These are phyloP conservation scores for Niebla homalea DNA, from an alignment of 495 filamentous ascomycete species.

Conservation along the genomic window DNA sequence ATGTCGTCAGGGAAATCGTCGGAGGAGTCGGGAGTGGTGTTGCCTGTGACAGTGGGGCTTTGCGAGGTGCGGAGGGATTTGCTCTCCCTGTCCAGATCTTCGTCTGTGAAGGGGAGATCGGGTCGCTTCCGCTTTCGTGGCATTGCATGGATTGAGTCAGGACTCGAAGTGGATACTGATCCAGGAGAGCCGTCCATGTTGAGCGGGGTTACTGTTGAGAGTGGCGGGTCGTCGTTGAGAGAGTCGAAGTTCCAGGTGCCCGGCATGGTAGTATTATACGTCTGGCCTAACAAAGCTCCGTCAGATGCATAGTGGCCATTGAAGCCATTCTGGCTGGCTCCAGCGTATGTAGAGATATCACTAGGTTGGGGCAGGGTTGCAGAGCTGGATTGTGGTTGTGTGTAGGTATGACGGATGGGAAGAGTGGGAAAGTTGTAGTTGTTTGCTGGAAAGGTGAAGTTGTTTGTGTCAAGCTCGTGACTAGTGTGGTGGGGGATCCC, in stretches of 20 bases:
- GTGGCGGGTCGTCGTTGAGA: neutral
- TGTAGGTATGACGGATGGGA: neutral
- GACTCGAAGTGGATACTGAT: slow-evolving; percentile 7
- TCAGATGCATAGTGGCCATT: slow-evolving; percentile 10
- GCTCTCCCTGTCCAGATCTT: neutral
- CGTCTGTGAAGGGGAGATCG: slow-evolving; percentile 5
- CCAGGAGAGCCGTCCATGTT: neutral
- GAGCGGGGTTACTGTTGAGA: neutral
- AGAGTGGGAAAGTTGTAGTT: neutral
- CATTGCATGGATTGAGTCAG: slow-evolving; percentile 19
- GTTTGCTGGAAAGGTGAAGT: neutral
- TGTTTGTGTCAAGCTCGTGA: neutral
- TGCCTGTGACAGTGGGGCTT: slow-evolving; percentile 19
- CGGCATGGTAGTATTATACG: neutral
- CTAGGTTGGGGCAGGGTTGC: neutral
- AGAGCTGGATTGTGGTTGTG: slow-evolving; percentile 5
- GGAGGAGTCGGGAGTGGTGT: slow-evolving; percentile 20
- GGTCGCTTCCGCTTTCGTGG: slow-evolving; percentile 14
- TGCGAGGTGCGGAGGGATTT: slow-evolving; percentile 20
- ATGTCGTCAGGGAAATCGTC: slow-evolving; percentile 13
- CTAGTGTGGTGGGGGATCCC: too few relatives aligned
- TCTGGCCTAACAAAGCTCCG: slow-evolving; percentile 2
- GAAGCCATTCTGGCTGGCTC: slow-evolving; percentile 4
- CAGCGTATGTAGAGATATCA: slow-evolving; percentile 1
- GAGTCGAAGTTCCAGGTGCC: slow-evolving; percentile 6